phyloP scores from a whole-genome alignment of 2,329 filamentous ascomycete species.

The Fusarium fracticaudum region DNA sequence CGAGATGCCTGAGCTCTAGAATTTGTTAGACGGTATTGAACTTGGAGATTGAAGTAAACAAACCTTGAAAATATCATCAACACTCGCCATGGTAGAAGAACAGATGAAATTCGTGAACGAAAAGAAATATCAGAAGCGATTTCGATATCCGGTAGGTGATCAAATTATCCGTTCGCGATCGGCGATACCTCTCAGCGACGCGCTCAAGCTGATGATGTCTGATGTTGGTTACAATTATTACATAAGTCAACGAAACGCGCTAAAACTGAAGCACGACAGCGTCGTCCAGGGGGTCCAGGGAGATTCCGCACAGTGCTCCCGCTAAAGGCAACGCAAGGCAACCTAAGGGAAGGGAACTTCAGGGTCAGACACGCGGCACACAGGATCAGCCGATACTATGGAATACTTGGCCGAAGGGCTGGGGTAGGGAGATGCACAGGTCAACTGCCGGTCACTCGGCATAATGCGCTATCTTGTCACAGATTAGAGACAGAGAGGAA shows the following conservation, averaged over 20 bases:
- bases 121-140: not conserved
- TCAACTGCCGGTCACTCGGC: slow-evolving; percentile 10
- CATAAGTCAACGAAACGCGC: slow-evolving; percentile 6
- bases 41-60: not conserved
- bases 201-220: slow-evolving; percentile 20
- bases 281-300: not conserved
- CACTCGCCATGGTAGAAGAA: slow-evolving; percentile 59
- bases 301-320: slow-evolving; percentile 15
- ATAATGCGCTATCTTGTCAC: slow-evolving; percentile 16
- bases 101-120: not conserved
- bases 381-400: slow-evolving; percentile 6
- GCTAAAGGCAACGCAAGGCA: not conserved
- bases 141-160: not conserved
- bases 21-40: slow-evolving; percentile 24
- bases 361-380: not conserved
- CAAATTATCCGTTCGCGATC: slow-evolving; percentile 8
- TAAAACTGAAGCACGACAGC: slow-evolving; percentile 5
- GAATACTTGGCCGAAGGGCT: slow-evolving; percentile 23
- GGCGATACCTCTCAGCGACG: slow-evolving; percentile 13
- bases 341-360: not conserved
- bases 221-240: slow-evolving; percentile 19
- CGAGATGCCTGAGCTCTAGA: slow-evolving; percentile 51
- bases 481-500: slow-evolving; percentile 26
- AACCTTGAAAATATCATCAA: slow-evolving; percentile 69
- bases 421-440: slow-evolving; percentile 3